Base-by-base conservation (phyloP, 2,329 filamentous ascomycete genomes). In the Calcarisporium arbuscula region DNA sequence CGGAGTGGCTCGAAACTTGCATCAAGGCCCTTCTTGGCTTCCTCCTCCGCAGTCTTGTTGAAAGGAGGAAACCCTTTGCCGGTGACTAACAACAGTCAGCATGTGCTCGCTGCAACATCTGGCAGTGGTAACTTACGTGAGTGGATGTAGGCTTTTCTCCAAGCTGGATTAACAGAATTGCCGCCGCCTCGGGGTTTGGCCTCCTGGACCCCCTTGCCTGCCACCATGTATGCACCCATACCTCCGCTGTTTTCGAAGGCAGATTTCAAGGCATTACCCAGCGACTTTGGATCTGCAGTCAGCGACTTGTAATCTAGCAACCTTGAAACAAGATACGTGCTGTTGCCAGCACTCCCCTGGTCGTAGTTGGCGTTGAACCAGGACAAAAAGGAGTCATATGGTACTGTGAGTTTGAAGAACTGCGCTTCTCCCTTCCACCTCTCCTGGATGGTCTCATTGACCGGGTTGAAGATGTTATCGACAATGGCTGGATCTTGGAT, bases 121-220 rank as follows among this genome's bases (percentile, higher is more conserved):
- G 10, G 22, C 22, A 25, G 10, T 19, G 6, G 1, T 1, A 30
- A 58, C 62, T 50, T 49, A 67, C 68, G 43, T 0, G 54, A 42
- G 32, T 68, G 66, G 4, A 64, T 49, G 14, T 62, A 59, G 0
- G 66, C 57, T 10, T 45, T 62, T 12, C 73, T 58, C 70, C 71
- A 79, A 0, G 68, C 67, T 0, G 71, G 70, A 23, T 66, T 64
- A 3, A 71, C 60, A 1, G 69, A 54, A 19, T 68, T 66, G 27
- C 62, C 52, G 0, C 66, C 67, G 0, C 68, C 68, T 14, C 61
- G 49, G 0, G 67, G 64, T 20, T 52, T 49, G 3, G 65, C 68
- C 27, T 70, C 46, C 0, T 56, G 50, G 1, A 70, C 59, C 1
- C 64, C 69, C 21, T 62, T 61, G 0, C 69, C 68, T 3, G 58